phyloP scores from a whole-genome alignment of 2,329 filamentous ascomycete genomes.

The Verticillium dahliae region DNA sequence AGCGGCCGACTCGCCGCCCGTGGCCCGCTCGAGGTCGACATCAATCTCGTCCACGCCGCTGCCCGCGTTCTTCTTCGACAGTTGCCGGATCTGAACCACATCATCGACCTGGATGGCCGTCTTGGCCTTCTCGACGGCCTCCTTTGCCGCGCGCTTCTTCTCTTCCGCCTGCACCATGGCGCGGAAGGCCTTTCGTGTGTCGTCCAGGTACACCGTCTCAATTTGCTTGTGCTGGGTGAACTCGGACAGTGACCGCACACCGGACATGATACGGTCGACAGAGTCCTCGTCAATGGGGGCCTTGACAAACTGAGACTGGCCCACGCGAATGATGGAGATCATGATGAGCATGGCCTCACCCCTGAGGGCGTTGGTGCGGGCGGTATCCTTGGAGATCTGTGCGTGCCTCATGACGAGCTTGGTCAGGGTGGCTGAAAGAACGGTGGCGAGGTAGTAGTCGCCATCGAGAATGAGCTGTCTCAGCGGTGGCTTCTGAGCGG shows the following conservation, averaged over 20 bases:
- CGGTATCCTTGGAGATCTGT: conserved; percentile 79
- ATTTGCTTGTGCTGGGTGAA: conserved; percentile 86
- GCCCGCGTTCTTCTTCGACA: conserved; percentile 81
- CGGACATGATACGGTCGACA: conserved; percentile 97
- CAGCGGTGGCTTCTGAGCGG: conserved; percentile 91
- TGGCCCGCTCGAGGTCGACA: conserved; percentile 86
- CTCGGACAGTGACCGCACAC: conserved; percentile 84
- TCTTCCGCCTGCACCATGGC: conserved; percentile 97
- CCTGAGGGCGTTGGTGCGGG: conserved; percentile 86
- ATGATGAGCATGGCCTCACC: conserved; percentile 99
- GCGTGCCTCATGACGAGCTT: conserved; percentile 97
- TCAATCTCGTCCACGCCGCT: conserved; percentile 84
- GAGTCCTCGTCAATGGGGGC: conserved; percentile 96
- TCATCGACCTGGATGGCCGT: conserved; percentile 93
- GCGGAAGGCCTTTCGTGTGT: conserved; percentile 91
- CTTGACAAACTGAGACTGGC: conserved; percentile 98
- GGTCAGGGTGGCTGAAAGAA: conserved; percentile 90
- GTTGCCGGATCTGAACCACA: conserved; percentile 83
- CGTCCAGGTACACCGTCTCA: conserved; percentile 86
- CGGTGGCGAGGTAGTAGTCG: conserved; percentile 92
- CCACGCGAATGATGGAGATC: conserved; percentile 97
- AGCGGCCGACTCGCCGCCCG: conserved; percentile 74
- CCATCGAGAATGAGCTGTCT: conserved; percentile 93
- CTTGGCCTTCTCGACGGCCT: conserved; percentile 87
- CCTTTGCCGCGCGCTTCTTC: conserved; percentile 94